Evolutionary conservation across 2,329 filamentous ascomycete genomes (phyloP).

Genomic region (Fusarium pseudograminearum): DNA sequence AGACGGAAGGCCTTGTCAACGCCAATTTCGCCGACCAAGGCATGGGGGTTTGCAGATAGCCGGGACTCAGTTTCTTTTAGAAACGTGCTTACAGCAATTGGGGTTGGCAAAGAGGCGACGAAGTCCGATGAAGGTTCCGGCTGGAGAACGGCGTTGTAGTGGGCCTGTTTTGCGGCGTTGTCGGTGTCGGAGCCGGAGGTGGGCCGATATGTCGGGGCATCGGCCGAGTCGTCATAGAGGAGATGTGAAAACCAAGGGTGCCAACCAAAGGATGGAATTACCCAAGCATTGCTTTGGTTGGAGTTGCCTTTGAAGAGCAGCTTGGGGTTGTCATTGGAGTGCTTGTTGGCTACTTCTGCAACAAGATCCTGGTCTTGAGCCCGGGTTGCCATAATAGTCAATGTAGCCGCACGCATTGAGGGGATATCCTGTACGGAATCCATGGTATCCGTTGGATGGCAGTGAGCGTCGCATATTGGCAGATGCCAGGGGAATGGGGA

Average conservation of each 20-base stretch:
- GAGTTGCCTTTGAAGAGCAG: background rate
- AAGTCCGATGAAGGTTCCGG: constrained; percentile 60
- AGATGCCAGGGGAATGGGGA: constrained; percentile 74
- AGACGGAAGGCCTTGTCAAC: constrained; percentile 83
- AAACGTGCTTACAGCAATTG: constrained; percentile 69
- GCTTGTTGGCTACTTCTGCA: constrained; percentile 67
- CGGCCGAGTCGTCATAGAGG: constrained; percentile 71
- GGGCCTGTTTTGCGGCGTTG: constrained; percentile 59
- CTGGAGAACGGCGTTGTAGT: constrained; percentile 77
- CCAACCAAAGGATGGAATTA: constrained; percentile 84
- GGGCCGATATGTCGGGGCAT: constrained; percentile 54
- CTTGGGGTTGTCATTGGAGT: constrained; percentile 57
- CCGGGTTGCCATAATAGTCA: constrained; percentile 84
- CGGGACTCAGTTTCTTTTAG: constrained; percentile 66
- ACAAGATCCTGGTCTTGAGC: constrained; percentile 82
- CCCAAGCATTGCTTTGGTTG: background rate
- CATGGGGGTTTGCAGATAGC: constrained; percentile 69
- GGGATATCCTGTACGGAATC: constrained; percentile 68
- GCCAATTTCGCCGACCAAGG: constrained; percentile 82
- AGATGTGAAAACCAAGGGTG: constrained; percentile 89
- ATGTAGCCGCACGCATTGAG: constrained; percentile 71
- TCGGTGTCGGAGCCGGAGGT: constrained; percentile 28
- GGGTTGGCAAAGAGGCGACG: constrained; percentile 66
- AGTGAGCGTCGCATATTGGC: constrained; percentile 82
- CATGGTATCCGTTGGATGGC: constrained; percentile 86